phyloP scores from a whole-genome alignment of 2,329 filamentous ascomycete genomes.

The Alternaria tenuissima region DNA sequence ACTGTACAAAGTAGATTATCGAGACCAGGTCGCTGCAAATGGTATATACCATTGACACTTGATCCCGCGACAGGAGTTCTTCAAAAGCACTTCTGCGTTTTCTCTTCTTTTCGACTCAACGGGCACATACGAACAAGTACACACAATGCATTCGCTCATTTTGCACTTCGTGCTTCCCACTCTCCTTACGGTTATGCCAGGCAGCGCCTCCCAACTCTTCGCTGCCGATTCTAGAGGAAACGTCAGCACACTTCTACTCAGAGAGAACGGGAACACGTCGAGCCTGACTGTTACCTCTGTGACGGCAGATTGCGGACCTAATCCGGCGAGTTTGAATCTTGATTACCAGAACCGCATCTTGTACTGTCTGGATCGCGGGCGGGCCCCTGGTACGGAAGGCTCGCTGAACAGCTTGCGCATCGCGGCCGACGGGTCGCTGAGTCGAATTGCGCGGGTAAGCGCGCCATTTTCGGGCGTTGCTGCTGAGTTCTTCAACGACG shows the following conservation, averaged over 20 bases:
- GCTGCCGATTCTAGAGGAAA: constrained; percentile 24
- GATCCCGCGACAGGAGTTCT: background rate
- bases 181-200: background rate
- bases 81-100: background rate
- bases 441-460: constrained; percentile 15
- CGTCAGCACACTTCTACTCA: constrained; percentile 19
- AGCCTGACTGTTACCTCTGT: constrained; percentile 17
- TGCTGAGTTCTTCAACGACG: constrained; percentile 14
- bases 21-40: background rate
- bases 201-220: constrained; percentile 18
- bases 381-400: constrained; percentile 13
- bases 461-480: constrained; percentile 25
- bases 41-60: background rate
- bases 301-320: constrained; percentile 15
- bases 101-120: background rate
- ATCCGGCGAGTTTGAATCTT: constrained; percentile 22
- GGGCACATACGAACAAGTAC: background rate
- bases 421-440: constrained; percentile 6
- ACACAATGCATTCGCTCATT: constrained; percentile 3
- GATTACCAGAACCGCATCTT: constrained; percentile 17
- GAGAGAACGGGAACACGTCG: constrained; percentile 1
- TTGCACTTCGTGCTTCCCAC: background rate
- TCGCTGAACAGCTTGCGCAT: constrained; percentile 23
- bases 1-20: background rate
- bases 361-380: constrained; percentile 26